Evolutionary conservation across 805 yeast genomes (phyloP), one percentile per base, ranked within the genome.

Genomic region (Myxozyma sirexii): DNA sequence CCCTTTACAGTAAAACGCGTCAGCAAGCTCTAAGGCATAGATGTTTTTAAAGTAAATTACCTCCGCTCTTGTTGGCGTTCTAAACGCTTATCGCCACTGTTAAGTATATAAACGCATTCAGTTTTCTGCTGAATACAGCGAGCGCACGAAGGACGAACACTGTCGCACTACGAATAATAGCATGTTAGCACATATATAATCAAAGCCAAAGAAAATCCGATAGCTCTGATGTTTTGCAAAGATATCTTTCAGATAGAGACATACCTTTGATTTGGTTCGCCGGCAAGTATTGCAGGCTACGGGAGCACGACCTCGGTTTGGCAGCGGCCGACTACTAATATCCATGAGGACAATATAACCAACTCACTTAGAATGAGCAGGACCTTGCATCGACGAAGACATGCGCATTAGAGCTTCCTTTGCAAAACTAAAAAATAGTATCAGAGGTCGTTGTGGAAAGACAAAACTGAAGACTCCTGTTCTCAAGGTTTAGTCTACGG

Each of bases 181-280:
- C n/a, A 23, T 21, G 26, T 3, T n/a, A n/a, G n/a, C n/a, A n/a
- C n/a, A 21, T 15, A 19, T 3, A 3, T 4, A 39, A 3, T 2
- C 43, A 39, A 3, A 17, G 23, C 4, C 6, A 39, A 39, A 39
- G 8, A 39, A 12, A 17, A 39, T n/a, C n/a, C n/a, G n/a, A n/a
- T n/a, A n/a, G n/a, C n/a, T n/a, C n/a, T n/a, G n/a, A n/a, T n/a
- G n/a, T n/a, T n/a, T n/a, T n/a, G n/a, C n/a, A n/a, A n/a, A n/a
- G n/a, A n/a, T n/a, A n/a, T n/a, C n/a, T n/a, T n/a, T n/a, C n/a
- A n/a, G n/a, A n/a, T n/a, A n/a, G 23, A 17, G 23, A 5, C 12
- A n/a, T 43, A 43, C 46, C 46, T 43, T 43, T 43, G 46, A 43
- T 23, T 43, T 43, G 10, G 46, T 43, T 2, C 24, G 46, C 13